Conservation (phyloP, 371 early-diverging fungal species). For the Aphelidium insulamus region DNA sequence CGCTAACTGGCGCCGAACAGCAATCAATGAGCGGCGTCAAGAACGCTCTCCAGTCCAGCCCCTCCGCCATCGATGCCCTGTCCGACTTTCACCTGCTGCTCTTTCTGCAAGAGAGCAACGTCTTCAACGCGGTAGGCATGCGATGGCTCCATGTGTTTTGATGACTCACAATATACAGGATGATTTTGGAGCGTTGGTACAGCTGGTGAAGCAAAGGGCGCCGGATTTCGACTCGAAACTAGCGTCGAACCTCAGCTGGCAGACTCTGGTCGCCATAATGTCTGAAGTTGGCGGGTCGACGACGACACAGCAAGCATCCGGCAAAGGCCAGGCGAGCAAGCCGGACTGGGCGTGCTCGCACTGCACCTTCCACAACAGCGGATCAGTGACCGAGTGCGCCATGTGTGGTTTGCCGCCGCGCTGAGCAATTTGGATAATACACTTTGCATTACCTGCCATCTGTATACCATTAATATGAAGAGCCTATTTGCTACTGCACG, state of each 20-base stretch:
- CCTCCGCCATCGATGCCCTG: constrained; percentile 16
- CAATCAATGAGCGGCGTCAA: constrained; percentile 14
- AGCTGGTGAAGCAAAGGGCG: neutral
- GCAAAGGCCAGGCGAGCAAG: neutral
- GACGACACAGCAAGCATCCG: neutral
- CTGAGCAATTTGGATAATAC: too few species aligned
- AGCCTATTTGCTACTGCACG: too few species aligned
- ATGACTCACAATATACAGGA: too few species aligned
- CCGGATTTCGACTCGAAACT: neutral
- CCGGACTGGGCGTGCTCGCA: neutral
- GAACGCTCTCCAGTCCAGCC: constrained; percentile 11
- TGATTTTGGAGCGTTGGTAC: constrained; percentile 11
- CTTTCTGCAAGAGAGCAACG: constrained; percentile 32
- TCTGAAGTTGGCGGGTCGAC: neutral
- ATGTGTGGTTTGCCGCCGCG: constrained; percentile 4
- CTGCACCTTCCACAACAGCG: constrained; percentile 1
- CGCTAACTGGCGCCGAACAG: constrained; percentile 3
- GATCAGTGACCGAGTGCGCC: neutral
- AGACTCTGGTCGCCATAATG: neutral
- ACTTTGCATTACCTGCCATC: too few species aligned
- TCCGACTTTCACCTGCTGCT: constrained; percentile 68
- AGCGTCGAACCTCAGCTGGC: neutral
- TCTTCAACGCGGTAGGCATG: too few species aligned
- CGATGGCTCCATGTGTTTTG: too few species aligned
- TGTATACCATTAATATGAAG: too few species aligned